Evolutionary conservation across 225 moss, liverwort and hornwort genomes (phyloP).

Genomic region (Pseudoscleropodium purum): DNA sequence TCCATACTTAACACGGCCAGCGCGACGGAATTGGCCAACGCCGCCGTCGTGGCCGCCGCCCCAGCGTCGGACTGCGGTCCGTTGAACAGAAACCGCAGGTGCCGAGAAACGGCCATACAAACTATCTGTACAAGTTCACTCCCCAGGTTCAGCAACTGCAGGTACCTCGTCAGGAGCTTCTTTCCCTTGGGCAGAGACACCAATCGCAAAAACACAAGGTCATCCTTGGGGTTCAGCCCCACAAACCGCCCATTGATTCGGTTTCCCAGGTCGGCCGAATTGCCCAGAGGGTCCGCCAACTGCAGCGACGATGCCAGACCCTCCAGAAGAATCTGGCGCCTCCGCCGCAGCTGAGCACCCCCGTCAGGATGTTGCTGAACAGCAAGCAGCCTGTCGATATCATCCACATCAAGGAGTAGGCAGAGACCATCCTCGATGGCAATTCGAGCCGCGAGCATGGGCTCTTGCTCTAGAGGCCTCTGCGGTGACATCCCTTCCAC

Average conservation of each 20-base stretch:
- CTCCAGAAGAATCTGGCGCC: constrained; percentile 75
- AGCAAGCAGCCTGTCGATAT: constrained; percentile 72
- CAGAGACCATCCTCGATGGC: constrained; percentile 97
- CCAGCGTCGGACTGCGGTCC: constrained; percentile 69
- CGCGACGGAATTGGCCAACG: constrained; percentile 72
- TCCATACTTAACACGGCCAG: constrained; percentile 68
- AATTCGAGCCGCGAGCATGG: constrained; percentile 93
- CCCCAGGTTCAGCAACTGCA: constrained; percentile 72
- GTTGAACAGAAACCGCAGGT: constrained; percentile 82
- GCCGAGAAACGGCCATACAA: constrained; percentile 77
- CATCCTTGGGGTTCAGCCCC: constrained; percentile 52
- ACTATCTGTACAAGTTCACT: constrained; percentile 77
- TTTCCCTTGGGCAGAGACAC: constrained; percentile 80
- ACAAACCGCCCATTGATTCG: constrained; percentile 47
- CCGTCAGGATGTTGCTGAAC: constrained; percentile 74
- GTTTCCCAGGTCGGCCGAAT: constrained; percentile 39
- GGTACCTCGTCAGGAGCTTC: constrained; percentile 75
- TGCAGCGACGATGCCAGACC: constrained; percentile 76
- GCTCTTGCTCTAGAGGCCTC: constrained; percentile 91
- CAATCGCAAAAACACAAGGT: constrained; percentile 78
- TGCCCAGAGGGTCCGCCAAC: constrained; percentile 49
- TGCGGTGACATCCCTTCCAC: constrained; percentile 51
- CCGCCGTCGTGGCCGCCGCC: constrained; percentile 44
- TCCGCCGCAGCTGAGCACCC: constrained; percentile 60
- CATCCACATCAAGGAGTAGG: constrained; percentile 91